Conservation (phyloP, 352 stramenopile genomes). For the Elongisporangium anandrum region DNA sequence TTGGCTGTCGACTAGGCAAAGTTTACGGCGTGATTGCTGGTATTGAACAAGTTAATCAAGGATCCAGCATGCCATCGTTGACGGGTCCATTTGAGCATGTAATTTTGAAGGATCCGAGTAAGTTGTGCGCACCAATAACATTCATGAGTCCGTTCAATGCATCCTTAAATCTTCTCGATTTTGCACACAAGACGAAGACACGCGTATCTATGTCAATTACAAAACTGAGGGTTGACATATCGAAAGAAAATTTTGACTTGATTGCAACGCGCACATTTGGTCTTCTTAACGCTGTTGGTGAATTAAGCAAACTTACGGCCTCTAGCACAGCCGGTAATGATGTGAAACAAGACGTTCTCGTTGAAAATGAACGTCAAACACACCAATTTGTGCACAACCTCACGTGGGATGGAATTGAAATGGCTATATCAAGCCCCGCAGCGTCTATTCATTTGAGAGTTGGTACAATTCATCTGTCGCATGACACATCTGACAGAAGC, state of each 20-base stretch:
- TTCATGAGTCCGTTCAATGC: conserved; percentile 54
- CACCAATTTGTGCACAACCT: not conserved
- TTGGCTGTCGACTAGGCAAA: conserved; percentile 44
- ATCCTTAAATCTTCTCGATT: conserved; percentile 32
- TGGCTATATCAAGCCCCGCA: conserved; percentile 21
- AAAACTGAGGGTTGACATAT: conserved; percentile 26
- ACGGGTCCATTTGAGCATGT: not conserved
- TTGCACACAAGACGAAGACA: conserved; percentile 1
- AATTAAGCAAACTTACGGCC: not conserved
- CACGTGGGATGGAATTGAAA: conserved; percentile 52
- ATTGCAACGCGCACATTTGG: not conserved
- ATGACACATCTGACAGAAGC: conserved; percentile 16
- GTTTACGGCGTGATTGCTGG: conserved; percentile 39
- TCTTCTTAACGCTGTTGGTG: not conserved
- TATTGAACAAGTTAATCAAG: conserved; percentile 3
- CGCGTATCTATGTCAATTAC: conserved; percentile 16
- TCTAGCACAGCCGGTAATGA: not conserved
- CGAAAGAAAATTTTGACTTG: conserved; percentile 6
- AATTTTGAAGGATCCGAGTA: not conserved
- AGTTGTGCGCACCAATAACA: conserved; percentile 1
- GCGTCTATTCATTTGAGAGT: conserved; percentile 56
- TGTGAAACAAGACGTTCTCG: not conserved
- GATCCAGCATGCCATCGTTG: not conserved
- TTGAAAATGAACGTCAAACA: not conserved
- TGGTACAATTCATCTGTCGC: conserved; percentile 28